A percentile compares a stretch with the other conserved stretches of the same genome.
Conservation (phyloP, 2,329 filamentous ascomycete species). For the Thielaviopsis euricoi region DNA sequence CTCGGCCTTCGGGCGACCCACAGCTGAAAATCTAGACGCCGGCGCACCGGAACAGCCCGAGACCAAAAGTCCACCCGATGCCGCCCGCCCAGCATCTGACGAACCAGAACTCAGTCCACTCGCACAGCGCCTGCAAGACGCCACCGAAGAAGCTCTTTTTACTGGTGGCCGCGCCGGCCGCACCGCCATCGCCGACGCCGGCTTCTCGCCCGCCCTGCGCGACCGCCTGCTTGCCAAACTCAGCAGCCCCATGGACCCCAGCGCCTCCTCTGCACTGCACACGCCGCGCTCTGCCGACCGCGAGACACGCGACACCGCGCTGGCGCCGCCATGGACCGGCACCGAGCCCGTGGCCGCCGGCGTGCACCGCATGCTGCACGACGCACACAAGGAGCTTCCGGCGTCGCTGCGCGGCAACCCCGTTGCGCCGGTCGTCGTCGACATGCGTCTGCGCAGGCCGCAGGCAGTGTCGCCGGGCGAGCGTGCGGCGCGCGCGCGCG, state of each 20-base stretch:
- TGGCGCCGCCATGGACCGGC: conserved; percentile 60
- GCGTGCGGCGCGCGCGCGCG: conserved; percentile 36
- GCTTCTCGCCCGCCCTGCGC: conserved; percentile 48
- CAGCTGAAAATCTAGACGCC: too few relatives aligned
- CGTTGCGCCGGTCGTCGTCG: conserved; percentile 27
- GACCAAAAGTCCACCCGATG: too few relatives aligned
- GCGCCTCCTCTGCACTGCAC: not conserved
- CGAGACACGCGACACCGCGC: conserved; percentile 52
- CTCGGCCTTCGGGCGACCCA: too few relatives aligned
- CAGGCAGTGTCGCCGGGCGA: conserved; percentile 26
- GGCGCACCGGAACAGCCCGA: too few relatives aligned
- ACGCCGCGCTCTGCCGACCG: conserved; percentile 31
- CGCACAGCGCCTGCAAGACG: conserved; percentile 38
- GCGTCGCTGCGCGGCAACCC: conserved; percentile 30
- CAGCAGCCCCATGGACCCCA: conserved; percentile 33
- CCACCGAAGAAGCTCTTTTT: conserved; percentile 45
- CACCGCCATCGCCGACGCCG: conserved; percentile 42
- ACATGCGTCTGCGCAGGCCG: conserved; percentile 31
- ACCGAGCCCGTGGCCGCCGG: conserved; percentile 58
- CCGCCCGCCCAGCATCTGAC: not conserved
- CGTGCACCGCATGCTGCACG: conserved; percentile 69
- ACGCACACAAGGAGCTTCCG: conserved; percentile 53
- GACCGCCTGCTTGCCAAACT: conserved; percentile 39
- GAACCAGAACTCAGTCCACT: not conserved
- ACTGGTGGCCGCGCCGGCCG: conserved; percentile 43